Evolutionary conservation across 2,329 filamentous ascomycete species (phyloP), one percentile per base, ranked within the genome.

Genomic region (Fusarium transvaalense): DNA sequence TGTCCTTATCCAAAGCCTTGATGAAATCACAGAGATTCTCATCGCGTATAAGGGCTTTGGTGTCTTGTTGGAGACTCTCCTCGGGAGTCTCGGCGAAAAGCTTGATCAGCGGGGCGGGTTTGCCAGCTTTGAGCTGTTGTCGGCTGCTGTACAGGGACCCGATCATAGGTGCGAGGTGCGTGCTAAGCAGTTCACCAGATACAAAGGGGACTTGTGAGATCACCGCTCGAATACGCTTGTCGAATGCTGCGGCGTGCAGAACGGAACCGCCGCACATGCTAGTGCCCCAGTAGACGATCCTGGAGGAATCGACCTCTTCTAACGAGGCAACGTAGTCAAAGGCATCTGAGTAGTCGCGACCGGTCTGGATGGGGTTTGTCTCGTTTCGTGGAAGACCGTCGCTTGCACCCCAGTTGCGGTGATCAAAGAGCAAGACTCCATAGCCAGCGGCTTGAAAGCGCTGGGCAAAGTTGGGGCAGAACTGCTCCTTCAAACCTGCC

Each of bases 321-420:
- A 53, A 27, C 6, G 29, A 53, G 1, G 19, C 29, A n/a, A 19
- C 27, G 2, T 34, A 53, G 15, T 53, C 50, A 19, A 53, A 43
- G 5, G 50, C 37, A 13, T 53, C 50, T 0, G 37, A 32, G 19
- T 34, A 53, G 37, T 53, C 37, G 10, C 25, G 50, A 4, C 3
- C 19, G 2, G 19, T 23, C 15, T 32, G 27, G 2, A 43, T 34
- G 2, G 50, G 50, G 10, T 43, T 32, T 9, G 37, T 43, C 4
- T 53, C 37, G 15, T 10, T 53, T 0, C 50, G 37, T 3, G 50
- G 19, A 25, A 53, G 10, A 43, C 50, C 50, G 6, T 53, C 50
- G 6, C 50, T 53, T 43, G 35, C 25, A 42, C 50, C 50, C 37
- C 37, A 53, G 19, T 53, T 43, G 3, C 37, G 37, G 21, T 53